phyloP scores from a whole-genome alignment of 2,329 filamentous ascomycete species.

The Hymenoscyphus repandus region DNA sequence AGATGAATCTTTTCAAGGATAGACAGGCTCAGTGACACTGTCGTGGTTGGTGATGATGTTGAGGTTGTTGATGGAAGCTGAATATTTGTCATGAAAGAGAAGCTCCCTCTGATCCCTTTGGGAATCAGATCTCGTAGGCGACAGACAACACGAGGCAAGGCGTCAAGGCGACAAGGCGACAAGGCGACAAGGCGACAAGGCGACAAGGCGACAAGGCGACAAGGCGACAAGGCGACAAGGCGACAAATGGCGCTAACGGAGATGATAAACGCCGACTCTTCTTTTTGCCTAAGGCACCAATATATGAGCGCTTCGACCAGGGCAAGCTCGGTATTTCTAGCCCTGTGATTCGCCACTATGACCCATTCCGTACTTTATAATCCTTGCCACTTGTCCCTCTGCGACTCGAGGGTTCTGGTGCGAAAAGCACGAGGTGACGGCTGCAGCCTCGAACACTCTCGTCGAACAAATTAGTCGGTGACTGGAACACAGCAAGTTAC shows the following conservation, averaged over 20 bases:
- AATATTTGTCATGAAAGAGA: constrained; percentile 23
- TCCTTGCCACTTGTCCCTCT: too few species aligned
- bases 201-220: neutral
- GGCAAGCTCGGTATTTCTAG: too few species aligned
- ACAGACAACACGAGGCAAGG: constrained; percentile 6
- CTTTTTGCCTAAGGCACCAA: neutral
- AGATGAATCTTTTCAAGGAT: neutral
- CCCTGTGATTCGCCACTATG: too few species aligned
- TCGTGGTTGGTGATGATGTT: constrained; percentile 14
- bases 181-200: neutral
- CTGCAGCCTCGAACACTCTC: too few species aligned
- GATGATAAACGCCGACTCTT: neutral
- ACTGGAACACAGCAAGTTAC: too few species aligned
- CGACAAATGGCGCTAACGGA: neutral
- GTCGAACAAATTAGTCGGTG: too few species aligned
- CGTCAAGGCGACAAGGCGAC: neutral
- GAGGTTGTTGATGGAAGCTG: constrained; percentile 19
- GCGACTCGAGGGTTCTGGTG: too few species aligned
- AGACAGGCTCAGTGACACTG: constrained; percentile 1
- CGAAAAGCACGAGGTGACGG: too few species aligned
- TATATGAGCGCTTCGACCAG: neutral
- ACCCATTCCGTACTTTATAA: too few species aligned
- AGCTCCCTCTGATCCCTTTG: neutral
- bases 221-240: neutral
- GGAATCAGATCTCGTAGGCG: neutral